phyloP scores from a whole-genome alignment of 2,329 filamentous ascomycete genomes.

The Colletotrichum sp. region DNA sequence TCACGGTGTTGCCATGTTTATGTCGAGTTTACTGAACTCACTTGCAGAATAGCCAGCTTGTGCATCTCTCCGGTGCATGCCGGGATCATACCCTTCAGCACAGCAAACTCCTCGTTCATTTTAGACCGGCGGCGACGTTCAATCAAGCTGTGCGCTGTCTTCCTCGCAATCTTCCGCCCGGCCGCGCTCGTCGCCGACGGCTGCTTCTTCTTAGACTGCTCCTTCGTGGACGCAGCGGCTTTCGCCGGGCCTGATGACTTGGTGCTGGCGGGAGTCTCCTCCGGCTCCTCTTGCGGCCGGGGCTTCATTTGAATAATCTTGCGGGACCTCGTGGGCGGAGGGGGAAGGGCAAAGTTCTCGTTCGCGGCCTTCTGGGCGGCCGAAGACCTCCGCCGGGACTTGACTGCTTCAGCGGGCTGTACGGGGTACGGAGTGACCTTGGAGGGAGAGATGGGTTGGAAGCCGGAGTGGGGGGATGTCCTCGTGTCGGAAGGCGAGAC shows the following conservation, averaged over 20 bases:
- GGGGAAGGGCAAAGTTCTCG: constrained; percentile 80
- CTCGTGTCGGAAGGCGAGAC: constrained; percentile 46
- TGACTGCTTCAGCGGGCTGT: constrained; percentile 56
- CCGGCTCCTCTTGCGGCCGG: constrained; percentile 45
- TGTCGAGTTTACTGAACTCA: constrained; percentile 42
- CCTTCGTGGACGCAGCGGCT: constrained; percentile 22
- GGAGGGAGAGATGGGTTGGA: constrained; percentile 6
- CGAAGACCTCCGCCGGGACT: constrained; percentile 58
- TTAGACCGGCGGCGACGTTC: constrained; percentile 89
- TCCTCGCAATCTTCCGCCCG: constrained; percentile 92
- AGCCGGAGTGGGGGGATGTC: constrained; percentile 27
- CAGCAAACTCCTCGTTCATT: constrained; percentile 98
- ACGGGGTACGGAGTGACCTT: constrained; percentile 44
- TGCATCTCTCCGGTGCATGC: constrained; percentile 98
- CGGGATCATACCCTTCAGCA: constrained; percentile 93
- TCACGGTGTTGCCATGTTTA: not conserved
- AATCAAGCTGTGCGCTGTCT: constrained; percentile 95
- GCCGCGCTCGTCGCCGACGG: constrained; percentile 79
- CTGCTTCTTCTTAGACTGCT: constrained; percentile 73
- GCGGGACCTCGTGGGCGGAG: constrained; percentile 87
- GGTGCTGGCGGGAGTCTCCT: constrained; percentile 22
- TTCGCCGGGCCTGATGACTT: constrained; percentile 11
- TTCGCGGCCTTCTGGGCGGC: constrained; percentile 50
- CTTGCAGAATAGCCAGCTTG: constrained; percentile 93
- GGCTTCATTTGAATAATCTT: constrained; percentile 99